A percentile compares a stretch with the other conserved stretches of the same genome.
phyloP scores from a whole-genome alignment of 176 grass and related monocot species.

The Eragrostis curvula region DNA sequence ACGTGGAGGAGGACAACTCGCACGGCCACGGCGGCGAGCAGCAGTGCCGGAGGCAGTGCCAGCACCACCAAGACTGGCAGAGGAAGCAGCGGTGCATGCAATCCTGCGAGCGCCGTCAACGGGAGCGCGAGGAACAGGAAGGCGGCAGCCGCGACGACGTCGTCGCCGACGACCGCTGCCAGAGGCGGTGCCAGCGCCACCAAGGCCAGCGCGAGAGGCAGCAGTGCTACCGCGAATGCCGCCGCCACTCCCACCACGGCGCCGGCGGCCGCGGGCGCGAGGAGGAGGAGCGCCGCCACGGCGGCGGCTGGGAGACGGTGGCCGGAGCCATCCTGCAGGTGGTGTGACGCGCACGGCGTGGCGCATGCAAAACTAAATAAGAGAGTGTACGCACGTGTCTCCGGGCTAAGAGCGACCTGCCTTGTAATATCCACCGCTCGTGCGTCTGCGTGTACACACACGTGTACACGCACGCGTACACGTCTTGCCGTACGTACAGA shows the following conservation, averaged over 20 bases:
- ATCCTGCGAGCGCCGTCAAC: not conserved
- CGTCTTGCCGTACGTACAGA: not conserved
- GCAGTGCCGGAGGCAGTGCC: not conserved
- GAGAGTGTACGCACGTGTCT: not conserved
- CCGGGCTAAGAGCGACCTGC: not conserved
- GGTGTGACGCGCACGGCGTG: slow-evolving; percentile 20
- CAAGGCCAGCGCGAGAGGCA: not conserved
- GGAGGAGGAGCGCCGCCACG: not conserved
- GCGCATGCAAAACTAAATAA: not conserved
- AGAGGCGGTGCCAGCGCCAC: slow-evolving; percentile 3
- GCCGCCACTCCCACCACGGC: not conserved
- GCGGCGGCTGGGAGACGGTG: not conserved
- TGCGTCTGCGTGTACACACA: not conserved
- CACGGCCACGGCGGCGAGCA: not conserved
- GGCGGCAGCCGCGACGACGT: not conserved
- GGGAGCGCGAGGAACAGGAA: not conserved
- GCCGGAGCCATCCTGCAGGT: slow-evolving; percentile 39
- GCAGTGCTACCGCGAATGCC: slow-evolving; percentile 8
- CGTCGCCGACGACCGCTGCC: not conserved
- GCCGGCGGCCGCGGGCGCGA: not conserved
- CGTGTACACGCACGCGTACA: not conserved
- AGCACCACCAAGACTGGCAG: not conserved
- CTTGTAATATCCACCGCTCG: too few species aligned
- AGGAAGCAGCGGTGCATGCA: not conserved
- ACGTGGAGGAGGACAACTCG: not conserved